Percentiles rank a stretch among this genome's conserved stretches.
Conservation (phyloP, 1,284 basidiomycete species). For the Fomitopsis palustris region DNA sequence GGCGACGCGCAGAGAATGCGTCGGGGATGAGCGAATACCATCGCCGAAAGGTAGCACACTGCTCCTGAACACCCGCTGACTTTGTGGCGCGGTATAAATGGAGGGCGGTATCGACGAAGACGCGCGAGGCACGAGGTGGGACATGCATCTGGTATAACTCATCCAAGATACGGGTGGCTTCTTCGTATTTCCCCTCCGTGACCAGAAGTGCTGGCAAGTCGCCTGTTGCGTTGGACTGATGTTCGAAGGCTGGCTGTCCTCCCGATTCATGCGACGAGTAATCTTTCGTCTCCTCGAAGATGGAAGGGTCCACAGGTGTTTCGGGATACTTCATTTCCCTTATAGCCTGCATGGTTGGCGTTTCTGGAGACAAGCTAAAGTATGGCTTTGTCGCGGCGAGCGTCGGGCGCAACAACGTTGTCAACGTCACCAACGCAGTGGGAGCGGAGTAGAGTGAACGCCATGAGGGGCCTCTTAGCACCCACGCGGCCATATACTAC, state of each 20-base stretch:
- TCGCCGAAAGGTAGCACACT: conserved; percentile 25
- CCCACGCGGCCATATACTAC: conserved; percentile 26
- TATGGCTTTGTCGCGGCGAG: conserved; percentile 11
- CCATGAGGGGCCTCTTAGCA: conserved; percentile 22
- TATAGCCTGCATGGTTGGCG: conserved; percentile 28
- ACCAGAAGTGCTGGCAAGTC: conserved; percentile 21
- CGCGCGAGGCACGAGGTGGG: conserved; percentile 24
- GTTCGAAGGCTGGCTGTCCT: neutral
- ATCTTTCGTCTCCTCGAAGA: conserved; percentile 30
- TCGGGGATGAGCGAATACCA: conserved; percentile 41
- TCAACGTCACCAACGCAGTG: conserved; percentile 15
- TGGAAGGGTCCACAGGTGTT: conserved; percentile 21
- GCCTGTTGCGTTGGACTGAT: neutral
- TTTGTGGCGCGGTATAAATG: conserved; percentile 15
- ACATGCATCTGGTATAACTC: conserved; percentile 32
- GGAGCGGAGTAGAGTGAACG: conserved; percentile 14
- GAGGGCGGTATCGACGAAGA: conserved; percentile 32
- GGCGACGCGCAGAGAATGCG: neutral
- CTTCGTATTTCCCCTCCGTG: conserved; percentile 13
- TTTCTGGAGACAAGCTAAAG: conserved; percentile 22
- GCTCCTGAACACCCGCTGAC: conserved; percentile 14
- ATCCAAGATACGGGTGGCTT: conserved; percentile 25
- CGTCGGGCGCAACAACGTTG: conserved; percentile 5
- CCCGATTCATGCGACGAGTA: conserved; percentile 11
- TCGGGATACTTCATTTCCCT: conserved; percentile 25